Evolutionary conservation across 257 asterid species (phyloP), one percentile per base, ranked within the genome.

Genomic region (Gentiana macrophylla): DNA sequence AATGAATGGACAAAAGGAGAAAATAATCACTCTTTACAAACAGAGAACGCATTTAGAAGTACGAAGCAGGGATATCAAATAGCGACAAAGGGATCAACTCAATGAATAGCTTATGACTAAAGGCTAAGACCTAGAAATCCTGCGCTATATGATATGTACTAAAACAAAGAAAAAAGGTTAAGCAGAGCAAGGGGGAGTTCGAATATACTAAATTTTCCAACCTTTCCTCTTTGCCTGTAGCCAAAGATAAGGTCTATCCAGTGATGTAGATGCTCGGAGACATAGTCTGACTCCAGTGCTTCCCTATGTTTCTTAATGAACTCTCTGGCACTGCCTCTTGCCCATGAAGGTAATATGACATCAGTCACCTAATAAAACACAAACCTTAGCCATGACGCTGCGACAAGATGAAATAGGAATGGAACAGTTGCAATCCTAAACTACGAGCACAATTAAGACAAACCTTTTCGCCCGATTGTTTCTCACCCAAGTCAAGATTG

Each of bases 191-290:
- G 50, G 34, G 24, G 1, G 51, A 44, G 11, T 32, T 15, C 45
- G 47, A 8, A 56, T 37, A 49, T 45, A 55, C 11, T 15, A 48
- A 51, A 62, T 56, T 38, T 70, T 35, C 93, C 66, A 56, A 92
- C 99, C 95, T 92, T 92, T 57, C 99, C 99, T 59, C 99, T 80
- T 79, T 92, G 99, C 74, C 76, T 92, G 65, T 65, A 71, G 66
- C 99, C 99, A 76, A 92, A 92, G 74, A 92, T 88, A 54, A 92
- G 97, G 77, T 92, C 99, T 68, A 92, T 92, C 99, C 99, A 92
- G 67, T 92, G 97, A 72, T 92, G 99, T 67, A 92, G 86, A 77
- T 88, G 79, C 79, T 85, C 89, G 32, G 99, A 92, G 61, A 92
- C 94, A 82, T 80, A 88, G 79, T 89, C 91, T 35, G 97, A 92